These are phyloP conservation scores for Fraxinus sp. DNA, from an alignment of 305 asterid genomes.

Conservation along the genomic window DNA sequence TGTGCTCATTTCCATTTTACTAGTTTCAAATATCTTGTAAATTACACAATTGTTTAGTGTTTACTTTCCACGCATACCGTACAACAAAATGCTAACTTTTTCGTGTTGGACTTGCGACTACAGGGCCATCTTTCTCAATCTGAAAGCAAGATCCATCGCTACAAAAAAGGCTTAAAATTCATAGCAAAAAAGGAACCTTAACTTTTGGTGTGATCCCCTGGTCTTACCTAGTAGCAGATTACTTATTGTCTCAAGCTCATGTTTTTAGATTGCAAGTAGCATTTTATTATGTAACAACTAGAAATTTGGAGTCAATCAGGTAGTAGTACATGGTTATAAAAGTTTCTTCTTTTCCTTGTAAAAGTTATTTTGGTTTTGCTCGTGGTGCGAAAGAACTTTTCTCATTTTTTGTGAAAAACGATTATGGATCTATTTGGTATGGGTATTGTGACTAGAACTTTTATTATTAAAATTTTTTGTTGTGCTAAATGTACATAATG, in stretches of 20 bases:
- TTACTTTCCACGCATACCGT: background rate
- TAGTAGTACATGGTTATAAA: background rate
- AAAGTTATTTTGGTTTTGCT: background rate
- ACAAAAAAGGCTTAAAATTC: slow-evolving; percentile 23
- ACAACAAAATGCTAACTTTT: background rate
- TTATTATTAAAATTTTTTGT: too few relatives aligned
- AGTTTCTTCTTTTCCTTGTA: background rate
- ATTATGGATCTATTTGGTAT: background rate
- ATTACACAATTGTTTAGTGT: background rate
- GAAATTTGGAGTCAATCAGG: background rate
- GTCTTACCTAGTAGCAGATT: background rate
- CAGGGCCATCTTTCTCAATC: slow-evolving; percentile 37
- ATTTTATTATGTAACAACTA: background rate
- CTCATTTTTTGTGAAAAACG: background rate
- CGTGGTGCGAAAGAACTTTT: background rate
- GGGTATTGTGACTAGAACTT: background rate
- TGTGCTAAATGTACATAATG: too few relatives aligned
- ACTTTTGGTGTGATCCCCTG: background rate
- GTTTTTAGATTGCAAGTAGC: background rate
- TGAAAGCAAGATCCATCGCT: slow-evolving; percentile 34
- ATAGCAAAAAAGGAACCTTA: background rate
- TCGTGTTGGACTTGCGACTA: background rate
- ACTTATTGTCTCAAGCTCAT: background rate
- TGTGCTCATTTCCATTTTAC: background rate
- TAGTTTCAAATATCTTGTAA: background rate